phyloP scores from a whole-genome alignment of 2,329 filamentous ascomycete genomes.

The Sarocladium kiliense region DNA sequence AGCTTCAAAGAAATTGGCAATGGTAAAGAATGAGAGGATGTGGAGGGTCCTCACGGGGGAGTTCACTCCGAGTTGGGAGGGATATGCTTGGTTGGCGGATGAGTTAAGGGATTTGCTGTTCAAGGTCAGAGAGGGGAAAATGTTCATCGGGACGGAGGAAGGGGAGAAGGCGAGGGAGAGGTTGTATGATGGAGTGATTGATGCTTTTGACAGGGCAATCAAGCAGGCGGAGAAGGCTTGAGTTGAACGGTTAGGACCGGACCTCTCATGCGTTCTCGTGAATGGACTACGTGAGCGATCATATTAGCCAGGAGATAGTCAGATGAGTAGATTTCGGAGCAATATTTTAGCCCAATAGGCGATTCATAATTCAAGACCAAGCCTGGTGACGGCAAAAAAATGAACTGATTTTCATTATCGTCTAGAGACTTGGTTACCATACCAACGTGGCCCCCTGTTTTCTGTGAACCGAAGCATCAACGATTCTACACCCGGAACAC shows the following conservation, averaged over 20 bases:
- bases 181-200: neutral
- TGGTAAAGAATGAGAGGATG: neutral
- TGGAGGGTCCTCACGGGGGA: neutral
- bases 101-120: neutral
- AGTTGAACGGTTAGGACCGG: neutral
- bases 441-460: neutral
- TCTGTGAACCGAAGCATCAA: neutral
- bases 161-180: neutral
- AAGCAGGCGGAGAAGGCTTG: neutral
- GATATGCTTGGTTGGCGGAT: neutral
- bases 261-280: no score
- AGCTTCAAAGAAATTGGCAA: neutral
- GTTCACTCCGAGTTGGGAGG: constrained; percentile 1
- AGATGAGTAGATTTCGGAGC: no score
- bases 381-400: no score
- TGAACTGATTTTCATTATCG: constrained; percentile 6
- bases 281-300: no score
- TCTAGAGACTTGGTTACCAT: constrained; percentile 4
- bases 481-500: neutral
- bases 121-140: neutral
- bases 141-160: neutral
- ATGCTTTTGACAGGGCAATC: constrained; percentile 1
- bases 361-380: no score
- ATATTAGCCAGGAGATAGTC: no score
- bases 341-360: no score